A percentile compares a stretch with the other conserved stretches of the same genome.
Evolutionary conservation across 208 protist species (phyloP).

Genomic region (Leishmania gerbilli): DNA sequence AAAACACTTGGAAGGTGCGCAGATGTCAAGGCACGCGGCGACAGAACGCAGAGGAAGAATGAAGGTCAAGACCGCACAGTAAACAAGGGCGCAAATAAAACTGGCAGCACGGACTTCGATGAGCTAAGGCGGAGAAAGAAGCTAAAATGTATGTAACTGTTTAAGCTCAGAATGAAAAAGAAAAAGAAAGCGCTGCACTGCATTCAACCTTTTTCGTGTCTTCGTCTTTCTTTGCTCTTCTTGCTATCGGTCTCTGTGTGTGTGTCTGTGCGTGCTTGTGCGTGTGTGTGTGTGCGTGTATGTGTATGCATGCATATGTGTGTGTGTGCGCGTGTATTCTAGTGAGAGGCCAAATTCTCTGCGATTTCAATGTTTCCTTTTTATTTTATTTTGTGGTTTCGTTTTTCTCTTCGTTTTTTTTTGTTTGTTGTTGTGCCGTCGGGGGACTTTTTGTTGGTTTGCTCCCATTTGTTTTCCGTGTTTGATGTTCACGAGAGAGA

Average conservation of each 20-base stretch:
- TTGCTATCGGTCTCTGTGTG: not conserved
- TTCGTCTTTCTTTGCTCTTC: not conserved
- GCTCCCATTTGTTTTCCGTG: not conserved
- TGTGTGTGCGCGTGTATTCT: not conserved
- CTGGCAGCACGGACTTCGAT: not conserved
- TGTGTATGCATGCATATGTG: not conserved
- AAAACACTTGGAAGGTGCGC: not conserved
- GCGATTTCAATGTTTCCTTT: not conserved
- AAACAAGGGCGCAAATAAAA: not conserved
- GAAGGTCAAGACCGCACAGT: no score
- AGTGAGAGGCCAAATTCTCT: not conserved
- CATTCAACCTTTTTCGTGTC: not conserved
- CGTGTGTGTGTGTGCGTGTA: no score
- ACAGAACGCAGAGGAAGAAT: not conserved
- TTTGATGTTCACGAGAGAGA: not conserved
- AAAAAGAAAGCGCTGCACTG: not conserved
- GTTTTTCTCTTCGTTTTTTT: not conserved
- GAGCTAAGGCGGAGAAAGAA: not conserved
- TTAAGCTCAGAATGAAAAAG: not conserved
- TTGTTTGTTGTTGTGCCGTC: not conserved
- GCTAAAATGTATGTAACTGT: not conserved
- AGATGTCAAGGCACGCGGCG: not conserved
- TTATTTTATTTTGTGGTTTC: not conserved
- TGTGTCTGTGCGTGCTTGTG: not conserved
- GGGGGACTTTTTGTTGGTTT: not conserved